Conservation (phyloP, 2,329 filamentous ascomycete species). For the Curvularia verruculosa region DNA sequence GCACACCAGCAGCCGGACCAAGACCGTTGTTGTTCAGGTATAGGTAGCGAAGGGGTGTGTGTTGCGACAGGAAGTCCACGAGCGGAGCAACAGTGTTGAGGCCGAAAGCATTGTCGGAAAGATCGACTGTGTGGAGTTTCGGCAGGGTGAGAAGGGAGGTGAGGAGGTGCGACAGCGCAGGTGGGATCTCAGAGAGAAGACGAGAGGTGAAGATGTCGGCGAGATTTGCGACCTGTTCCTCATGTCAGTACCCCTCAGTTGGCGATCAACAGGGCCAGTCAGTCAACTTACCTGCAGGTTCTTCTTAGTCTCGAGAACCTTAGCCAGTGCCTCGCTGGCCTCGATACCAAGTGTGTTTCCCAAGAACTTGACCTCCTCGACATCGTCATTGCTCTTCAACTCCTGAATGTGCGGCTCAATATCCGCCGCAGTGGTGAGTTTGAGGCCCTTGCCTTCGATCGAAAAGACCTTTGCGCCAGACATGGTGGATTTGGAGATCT, state of each 20-base stretch:
- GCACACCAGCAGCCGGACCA: constrained; percentile 85
- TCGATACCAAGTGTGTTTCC: constrained; percentile 93
- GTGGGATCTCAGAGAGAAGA: constrained; percentile 90
- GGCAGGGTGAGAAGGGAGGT: constrained; percentile 85
- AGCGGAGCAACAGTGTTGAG: constrained; percentile 93
- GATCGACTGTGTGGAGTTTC: constrained; percentile 86
- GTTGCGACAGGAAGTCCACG: constrained; percentile 85
- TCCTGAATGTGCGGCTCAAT: constrained; percentile 81
- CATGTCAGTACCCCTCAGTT: constrained; percentile 16
- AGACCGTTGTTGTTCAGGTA: constrained; percentile 99
- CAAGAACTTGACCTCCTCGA: constrained; percentile 84
- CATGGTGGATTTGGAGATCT: constrained; percentile 44
- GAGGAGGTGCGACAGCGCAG: constrained; percentile 83
- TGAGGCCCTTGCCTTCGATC: constrained; percentile 88
- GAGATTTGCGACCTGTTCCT: constrained; percentile 74
- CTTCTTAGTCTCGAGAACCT: constrained; percentile 84
- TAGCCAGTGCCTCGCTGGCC: constrained; percentile 83
- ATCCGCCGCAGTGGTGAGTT: constrained; percentile 87
- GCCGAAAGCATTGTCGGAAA: constrained; percentile 98
- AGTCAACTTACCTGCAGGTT: constrained; percentile 66
- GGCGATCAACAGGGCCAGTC: constrained; percentile 1
- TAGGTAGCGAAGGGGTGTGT: constrained; percentile 89
- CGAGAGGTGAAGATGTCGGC: constrained; percentile 98
- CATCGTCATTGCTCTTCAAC: constrained; percentile 71
- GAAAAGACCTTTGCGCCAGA: constrained; percentile 73